phyloP scores from a whole-genome alignment of 441 rosid species.

The Hypseocharis bilobata region DNA sequence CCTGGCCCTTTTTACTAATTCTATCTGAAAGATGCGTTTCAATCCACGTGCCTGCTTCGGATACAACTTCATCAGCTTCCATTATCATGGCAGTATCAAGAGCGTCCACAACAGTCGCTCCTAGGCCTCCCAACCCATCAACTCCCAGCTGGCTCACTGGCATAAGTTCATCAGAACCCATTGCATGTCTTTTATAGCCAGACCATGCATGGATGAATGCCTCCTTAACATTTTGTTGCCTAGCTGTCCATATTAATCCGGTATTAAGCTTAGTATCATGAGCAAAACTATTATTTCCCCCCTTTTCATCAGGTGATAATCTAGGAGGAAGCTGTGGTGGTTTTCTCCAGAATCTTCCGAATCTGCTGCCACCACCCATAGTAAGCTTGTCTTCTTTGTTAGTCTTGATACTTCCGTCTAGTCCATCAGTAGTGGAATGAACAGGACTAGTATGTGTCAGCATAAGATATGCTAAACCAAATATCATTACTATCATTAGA shows the following conservation, averaged over 20 bases:
- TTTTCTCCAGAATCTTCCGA: conserved; percentile 52
- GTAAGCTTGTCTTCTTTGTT: conserved; percentile 29
- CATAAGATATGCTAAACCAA: conserved; percentile 55
- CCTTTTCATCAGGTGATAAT: conserved; percentile 65
- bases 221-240: conserved; percentile 61
- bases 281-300: conserved; percentile 15
- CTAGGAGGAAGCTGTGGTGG: conserved; percentile 84
- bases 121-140: conserved; percentile 91
- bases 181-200: conserved; percentile 75
- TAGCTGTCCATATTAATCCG: conserved; percentile 47
- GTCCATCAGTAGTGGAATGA: conserved; percentile 27
- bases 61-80: conserved; percentile 66
- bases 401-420: conserved; percentile 22
- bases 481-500: conserved; percentile 44
- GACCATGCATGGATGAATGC: conserved; percentile 90
- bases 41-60: conserved; percentile 83
- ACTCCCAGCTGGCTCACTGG: conserved; percentile 63
- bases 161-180: conserved; percentile 93
- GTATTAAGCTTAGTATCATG: conserved; percentile 22
- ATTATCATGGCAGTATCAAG: conserved; percentile 97
- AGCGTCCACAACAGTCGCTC: conserved; percentile 87
- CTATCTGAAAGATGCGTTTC: conserved; percentile 66
- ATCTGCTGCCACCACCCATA: conserved; percentile 32
- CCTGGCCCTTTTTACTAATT: conserved; percentile 79
- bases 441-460: conserved; percentile 37